Percentiles rank a stretch among this genome's conserved stretches.
Evolutionary conservation across 2,329 filamentous ascomycete species (phyloP).

Genomic region (Dactylella cylindrospora): DNA sequence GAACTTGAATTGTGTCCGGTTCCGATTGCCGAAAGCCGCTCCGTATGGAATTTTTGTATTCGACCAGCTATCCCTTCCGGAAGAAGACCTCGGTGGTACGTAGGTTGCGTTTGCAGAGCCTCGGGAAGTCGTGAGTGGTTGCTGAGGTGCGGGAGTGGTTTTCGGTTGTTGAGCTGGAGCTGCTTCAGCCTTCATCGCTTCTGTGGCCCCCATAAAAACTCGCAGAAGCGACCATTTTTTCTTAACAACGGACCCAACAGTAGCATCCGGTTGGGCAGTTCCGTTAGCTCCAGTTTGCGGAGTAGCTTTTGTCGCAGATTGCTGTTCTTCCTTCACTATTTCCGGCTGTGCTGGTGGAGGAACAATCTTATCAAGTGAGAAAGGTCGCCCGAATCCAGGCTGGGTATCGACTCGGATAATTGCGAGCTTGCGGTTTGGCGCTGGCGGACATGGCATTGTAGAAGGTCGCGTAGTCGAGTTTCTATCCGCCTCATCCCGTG

Average conservation of each 20-base stretch:
- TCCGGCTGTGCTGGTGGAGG: constrained; percentile 15
- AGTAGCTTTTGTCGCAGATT: constrained; percentile 8
- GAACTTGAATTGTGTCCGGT: constrained; percentile 65
- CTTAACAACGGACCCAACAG: constrained; percentile 48
- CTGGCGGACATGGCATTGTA: constrained; percentile 78
- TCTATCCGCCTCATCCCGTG: constrained; percentile 28
- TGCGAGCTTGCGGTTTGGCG: constrained; percentile 79
- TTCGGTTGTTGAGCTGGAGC: constrained; percentile 20
- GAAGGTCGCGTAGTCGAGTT: constrained; percentile 63
- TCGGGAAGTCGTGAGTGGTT: background rate
- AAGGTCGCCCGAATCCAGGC: constrained; percentile 52
- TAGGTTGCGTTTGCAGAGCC: constrained; percentile 47
- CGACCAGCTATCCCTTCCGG: constrained; percentile 43
- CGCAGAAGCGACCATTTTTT: constrained; percentile 43
- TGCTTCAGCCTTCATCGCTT: constrained; percentile 23
- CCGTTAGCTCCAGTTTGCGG: constrained; percentile 50
- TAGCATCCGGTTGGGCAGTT: constrained; percentile 52
- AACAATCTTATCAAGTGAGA: constrained; percentile 36
- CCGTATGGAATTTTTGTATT: constrained; percentile 51
- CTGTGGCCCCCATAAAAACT: constrained; percentile 31
- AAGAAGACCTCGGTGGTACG: constrained; percentile 18
- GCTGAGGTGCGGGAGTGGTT: constrained; percentile 10
- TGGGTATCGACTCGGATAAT: constrained; percentile 80
- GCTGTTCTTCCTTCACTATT: constrained; percentile 5
- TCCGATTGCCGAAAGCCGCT: constrained; percentile 54